These are phyloP conservation scores for Pichia sp. DNA, from an alignment of 1,139 yeast species.

Conservation along the genomic window DNA sequence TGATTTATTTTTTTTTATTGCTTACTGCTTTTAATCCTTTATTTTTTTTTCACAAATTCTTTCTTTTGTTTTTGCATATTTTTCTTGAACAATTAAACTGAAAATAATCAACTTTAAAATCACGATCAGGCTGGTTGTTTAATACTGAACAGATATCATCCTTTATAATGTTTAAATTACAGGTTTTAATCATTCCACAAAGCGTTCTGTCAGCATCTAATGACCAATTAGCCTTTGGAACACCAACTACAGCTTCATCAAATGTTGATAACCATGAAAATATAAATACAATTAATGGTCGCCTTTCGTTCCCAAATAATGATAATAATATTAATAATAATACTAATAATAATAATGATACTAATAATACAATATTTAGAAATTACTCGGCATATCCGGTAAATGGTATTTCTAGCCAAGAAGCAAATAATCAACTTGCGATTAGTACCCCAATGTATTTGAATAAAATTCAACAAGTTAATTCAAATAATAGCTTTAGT, in stretches of 20 bases:
- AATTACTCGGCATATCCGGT: slow-evolving; percentile 3
- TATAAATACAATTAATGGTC: neutral
- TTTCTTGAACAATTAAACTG: too few species aligned
- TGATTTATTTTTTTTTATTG: too few species aligned
- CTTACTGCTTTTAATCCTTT: too few species aligned
- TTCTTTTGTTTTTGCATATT: too few species aligned
- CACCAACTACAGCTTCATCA: neutral
- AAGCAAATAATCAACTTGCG: slow-evolving; percentile 1
- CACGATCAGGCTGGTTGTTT: too few species aligned
- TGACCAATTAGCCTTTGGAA: neutral
- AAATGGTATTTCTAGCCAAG: neutral
- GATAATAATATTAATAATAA: neutral
- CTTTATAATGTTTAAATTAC: slow-evolving; percentile 36
- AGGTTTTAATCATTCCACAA: slow-evolving; percentile 36
- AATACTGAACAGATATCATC: too few species aligned
- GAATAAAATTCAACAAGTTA: slow-evolving; percentile 4
- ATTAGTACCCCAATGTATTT: slow-evolving; percentile 13
- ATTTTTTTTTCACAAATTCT: too few species aligned
- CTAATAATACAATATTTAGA: neutral
- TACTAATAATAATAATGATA: neutral
- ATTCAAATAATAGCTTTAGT: slow-evolving; percentile 10
- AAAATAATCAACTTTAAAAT: too few species aligned
- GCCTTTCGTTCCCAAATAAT: neutral
- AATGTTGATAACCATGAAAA: neutral
- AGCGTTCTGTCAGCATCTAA: slow-evolving; percentile 20